Conservation (phyloP, 2,329 filamentous ascomycete genomes). For the Calonectria hongkongensis region DNA sequence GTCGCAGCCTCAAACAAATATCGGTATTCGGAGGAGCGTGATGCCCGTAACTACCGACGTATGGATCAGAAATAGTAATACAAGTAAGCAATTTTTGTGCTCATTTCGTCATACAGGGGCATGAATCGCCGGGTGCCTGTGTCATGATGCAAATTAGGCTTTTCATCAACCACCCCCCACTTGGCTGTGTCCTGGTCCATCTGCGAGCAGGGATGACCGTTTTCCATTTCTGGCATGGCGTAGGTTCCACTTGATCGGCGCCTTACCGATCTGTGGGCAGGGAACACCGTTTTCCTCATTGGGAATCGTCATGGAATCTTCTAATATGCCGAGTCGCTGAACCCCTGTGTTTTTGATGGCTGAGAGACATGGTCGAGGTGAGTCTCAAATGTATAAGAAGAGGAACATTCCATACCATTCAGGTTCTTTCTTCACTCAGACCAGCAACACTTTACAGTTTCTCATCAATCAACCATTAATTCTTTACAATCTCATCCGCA, state of each 20-base stretch:
- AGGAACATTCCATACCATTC: not conserved
- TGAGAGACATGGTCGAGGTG: not conserved
- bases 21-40: too few relatives aligned
- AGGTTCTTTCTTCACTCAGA: not conserved
- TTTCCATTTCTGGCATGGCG: slow-evolving; percentile 16
- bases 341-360: not conserved
- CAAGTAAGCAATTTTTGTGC: too few relatives aligned
- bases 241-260: not conserved
- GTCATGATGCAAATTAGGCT: not conserved
- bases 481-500: not conserved
- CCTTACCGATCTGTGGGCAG: not conserved
- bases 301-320: not conserved
- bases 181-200: not conserved
- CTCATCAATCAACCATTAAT: not conserved
- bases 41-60: too few relatives aligned
- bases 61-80: too few relatives aligned
- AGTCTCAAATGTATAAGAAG: not conserved
- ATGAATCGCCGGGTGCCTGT: too few relatives aligned
- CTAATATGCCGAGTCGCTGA: not conserved
- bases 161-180: not conserved
- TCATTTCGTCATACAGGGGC: too few relatives aligned
- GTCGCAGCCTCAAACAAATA: too few relatives aligned
- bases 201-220: slow-evolving; percentile 24
- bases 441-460: not conserved
- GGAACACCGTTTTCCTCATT: slow-evolving; percentile 30